A percentile compares a stretch with the other conserved stretches of the same genome.
These are phyloP conservation scores for Olyra latifolia DNA, from an alignment of 176 grass and related monocot genomes.

Conservation along the genomic window DNA sequence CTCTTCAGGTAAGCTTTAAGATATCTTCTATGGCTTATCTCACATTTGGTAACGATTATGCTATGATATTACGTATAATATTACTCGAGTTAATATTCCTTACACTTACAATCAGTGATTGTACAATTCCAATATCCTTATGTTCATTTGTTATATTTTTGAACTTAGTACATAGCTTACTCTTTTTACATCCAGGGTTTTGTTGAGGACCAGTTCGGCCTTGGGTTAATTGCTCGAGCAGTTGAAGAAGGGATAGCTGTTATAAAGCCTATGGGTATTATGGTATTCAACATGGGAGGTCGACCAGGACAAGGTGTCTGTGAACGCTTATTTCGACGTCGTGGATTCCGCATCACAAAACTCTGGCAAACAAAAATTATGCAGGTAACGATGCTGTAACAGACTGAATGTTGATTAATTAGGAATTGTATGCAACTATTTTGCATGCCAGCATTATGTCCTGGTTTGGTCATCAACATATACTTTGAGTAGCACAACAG, in stretches of 20 bases:
- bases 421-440: background rate
- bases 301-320: slow-evolving; percentile 96
- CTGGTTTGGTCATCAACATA: background rate
- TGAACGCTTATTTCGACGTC: slow-evolving; percentile 82
- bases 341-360: slow-evolving; percentile 84
- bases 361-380: slow-evolving; percentile 99
- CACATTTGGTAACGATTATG: background rate
- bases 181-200: slow-evolving; percentile 61
- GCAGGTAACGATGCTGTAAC: slow-evolving; percentile 57
- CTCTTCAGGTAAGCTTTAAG: slow-evolving; percentile 80
- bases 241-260: slow-evolving; percentile 98
- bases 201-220: slow-evolving; percentile 95
- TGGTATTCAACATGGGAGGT: slow-evolving; percentile 98
- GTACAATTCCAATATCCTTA: background rate
- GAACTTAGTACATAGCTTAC: slow-evolving; percentile 22
- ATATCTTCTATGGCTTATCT: background rate
- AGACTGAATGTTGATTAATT: background rate
- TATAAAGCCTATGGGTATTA: slow-evolving; percentile 95
- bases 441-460: background rate
- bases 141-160: slow-evolving; percentile 22
- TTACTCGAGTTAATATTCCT: slow-evolving; percentile 13
- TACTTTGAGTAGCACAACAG: background rate
- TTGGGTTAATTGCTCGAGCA: slow-evolving; percentile 95
- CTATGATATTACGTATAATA: background rate
- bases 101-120: background rate